These are phyloP conservation scores for Neurospora hispaniola DNA, from an alignment of 495 filamentous ascomycete genomes.

Conservation along the genomic window DNA sequence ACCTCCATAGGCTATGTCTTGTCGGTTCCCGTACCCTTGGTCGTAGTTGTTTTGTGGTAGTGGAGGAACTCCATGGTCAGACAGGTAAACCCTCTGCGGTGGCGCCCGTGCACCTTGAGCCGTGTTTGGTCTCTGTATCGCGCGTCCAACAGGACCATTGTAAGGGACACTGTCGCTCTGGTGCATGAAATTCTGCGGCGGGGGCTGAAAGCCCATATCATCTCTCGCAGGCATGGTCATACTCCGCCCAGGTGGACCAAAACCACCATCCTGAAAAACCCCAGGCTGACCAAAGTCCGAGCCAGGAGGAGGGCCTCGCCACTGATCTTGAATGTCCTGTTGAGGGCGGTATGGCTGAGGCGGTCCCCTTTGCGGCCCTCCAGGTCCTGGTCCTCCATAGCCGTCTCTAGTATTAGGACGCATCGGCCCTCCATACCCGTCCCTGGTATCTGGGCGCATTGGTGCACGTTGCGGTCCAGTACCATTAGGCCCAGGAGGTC, in stretches of 20 bases:
- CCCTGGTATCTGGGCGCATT: constrained; percentile 17
- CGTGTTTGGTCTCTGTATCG: constrained; percentile 34
- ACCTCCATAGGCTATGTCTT: constrained; percentile 14
- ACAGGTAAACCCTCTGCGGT: constrained; percentile 34
- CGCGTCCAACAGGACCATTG: constrained; percentile 31
- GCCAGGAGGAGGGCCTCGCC: constrained; percentile 29
- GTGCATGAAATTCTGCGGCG: constrained; percentile 12
- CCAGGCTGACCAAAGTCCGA: constrained; percentile 20
- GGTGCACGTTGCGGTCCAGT: constrained; percentile 21
- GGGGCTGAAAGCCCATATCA: constrained; percentile 20
- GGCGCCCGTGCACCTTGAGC: constrained; percentile 37
- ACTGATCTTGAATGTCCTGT: constrained; percentile 29
- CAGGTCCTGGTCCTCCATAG: constrained; percentile 23
- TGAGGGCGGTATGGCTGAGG: constrained; percentile 24
- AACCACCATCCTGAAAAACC: constrained; percentile 26
- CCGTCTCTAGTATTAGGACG: constrained; percentile 13
- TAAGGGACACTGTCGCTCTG: constrained; percentile 32
- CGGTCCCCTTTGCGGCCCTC: constrained; percentile 26
- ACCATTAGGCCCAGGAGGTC: constrained; percentile 16
- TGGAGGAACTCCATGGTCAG: constrained; percentile 28
- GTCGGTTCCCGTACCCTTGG: constrained; percentile 11
- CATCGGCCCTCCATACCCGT: constrained; percentile 24
- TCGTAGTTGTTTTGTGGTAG: constrained; percentile 18
- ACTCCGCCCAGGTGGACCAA: constrained; percentile 35
- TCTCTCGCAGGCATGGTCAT: constrained; percentile 44